phyloP scores from a whole-genome alignment of 148 eudicot species.

The Drosera capensis region DNA sequence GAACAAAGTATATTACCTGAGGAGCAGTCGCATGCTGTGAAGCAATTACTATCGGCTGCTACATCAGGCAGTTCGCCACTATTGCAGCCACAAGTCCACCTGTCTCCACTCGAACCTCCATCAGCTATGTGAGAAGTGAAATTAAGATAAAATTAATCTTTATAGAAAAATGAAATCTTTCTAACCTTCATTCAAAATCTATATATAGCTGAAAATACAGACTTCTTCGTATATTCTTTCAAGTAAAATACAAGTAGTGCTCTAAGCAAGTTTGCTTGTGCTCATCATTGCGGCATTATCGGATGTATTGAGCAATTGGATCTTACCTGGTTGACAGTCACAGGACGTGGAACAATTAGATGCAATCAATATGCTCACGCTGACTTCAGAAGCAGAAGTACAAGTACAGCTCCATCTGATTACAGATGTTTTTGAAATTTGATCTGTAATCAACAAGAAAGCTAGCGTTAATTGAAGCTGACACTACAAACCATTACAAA shows the following conservation, averaged over 20 bases:
- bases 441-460: too few species aligned
- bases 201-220: too few species aligned
- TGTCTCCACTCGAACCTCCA: constrained; percentile 21
- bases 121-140: constrained; percentile 6
- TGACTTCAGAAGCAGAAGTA: not conserved
- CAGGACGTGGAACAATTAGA: not conserved
- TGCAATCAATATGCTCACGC: not conserved
- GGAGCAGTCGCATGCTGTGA: constrained; percentile 62
- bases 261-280: too few species aligned
- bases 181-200: not conserved
- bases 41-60: constrained; percentile 39
- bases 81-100: constrained; percentile 57
- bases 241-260: too few species aligned
- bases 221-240: too few species aligned
- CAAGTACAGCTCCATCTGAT: not conserved
- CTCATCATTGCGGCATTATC: too few species aligned
- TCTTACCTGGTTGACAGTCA: not conserved
- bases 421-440: not conserved
- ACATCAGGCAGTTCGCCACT: constrained; percentile 40
- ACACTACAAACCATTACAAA: too few species aligned
- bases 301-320: too few species aligned
- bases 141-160: not conserved
- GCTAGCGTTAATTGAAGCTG: too few species aligned
- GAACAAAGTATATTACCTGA: constrained; percentile 38
- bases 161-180: not conserved